A percentile compares a stretch with the other conserved stretches of the same genome.
These are phyloP conservation scores for Amylocarpus encephaloides DNA, from an alignment of 2,329 filamentous ascomycete species.

Conservation along the genomic window DNA sequence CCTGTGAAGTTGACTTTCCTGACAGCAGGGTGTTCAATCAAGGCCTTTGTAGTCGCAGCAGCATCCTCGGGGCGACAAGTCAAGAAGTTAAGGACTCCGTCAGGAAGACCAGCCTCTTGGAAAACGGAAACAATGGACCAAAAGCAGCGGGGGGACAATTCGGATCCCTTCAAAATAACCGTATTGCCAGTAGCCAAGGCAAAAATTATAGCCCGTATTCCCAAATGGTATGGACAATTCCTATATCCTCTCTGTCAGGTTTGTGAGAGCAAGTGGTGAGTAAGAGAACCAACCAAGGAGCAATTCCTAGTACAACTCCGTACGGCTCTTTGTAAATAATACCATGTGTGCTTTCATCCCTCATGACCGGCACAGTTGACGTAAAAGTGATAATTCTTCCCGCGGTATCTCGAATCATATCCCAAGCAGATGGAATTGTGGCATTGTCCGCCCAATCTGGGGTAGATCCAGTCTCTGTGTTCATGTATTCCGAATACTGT, in stretches of 20 bases:
- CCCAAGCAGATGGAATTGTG: conserved; percentile 30
- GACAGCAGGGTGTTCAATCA: conserved; percentile 51
- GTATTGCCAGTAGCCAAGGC: conserved; percentile 69
- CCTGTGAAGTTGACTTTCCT: conserved; percentile 75
- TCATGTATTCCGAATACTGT: conserved; percentile 35
- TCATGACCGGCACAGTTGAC: conserved; percentile 31
- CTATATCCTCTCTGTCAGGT: conserved; percentile 45
- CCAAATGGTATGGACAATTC: conserved; percentile 30
- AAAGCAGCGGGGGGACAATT: conserved; percentile 51
- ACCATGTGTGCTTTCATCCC: conserved; percentile 45
- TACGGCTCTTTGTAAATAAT: conserved; percentile 61
- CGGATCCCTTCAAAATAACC: conserved; percentile 63
- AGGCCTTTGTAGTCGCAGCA: conserved; percentile 44
- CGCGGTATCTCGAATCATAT: conserved; percentile 37
- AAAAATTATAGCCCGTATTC: conserved; percentile 45
- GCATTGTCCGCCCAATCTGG: conserved; percentile 26
- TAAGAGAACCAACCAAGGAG: conserved; percentile 41
- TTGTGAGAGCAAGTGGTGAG: too few species aligned
- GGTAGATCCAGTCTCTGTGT: conserved; percentile 43
- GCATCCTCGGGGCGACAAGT: conserved; percentile 48
- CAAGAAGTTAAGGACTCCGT: conserved; percentile 54
- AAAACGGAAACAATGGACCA: conserved; percentile 53
- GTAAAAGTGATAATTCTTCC: conserved; percentile 33
- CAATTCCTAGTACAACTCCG: conserved; percentile 55
- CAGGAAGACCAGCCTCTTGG: conserved; percentile 60